Percentiles rank a stretch among this genome's conserved stretches.
Conservation (phyloP, 306 rosid genomes). For the Lathyrus aphaca region DNA sequence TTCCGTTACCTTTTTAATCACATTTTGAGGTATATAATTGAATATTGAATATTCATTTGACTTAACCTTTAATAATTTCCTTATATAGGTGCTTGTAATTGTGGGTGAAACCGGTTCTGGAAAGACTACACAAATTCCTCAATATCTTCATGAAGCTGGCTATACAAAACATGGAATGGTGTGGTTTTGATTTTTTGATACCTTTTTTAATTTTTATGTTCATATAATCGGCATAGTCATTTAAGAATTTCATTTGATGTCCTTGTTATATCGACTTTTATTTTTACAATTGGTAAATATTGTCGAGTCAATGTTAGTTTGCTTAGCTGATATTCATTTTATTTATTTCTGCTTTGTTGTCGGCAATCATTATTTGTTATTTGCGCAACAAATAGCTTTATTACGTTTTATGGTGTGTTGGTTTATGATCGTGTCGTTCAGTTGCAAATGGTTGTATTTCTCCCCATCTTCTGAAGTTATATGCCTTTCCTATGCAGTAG, state of each 20-base stretch:
- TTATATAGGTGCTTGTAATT: constrained; percentile 81
- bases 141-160: constrained; percentile 97
- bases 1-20: constrained; percentile 5
- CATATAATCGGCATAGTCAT: constrained; percentile 28
- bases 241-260: constrained; percentile 19
- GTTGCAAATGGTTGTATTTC: constrained; percentile 14
- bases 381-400: constrained; percentile 20
- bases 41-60: constrained; percentile 29
- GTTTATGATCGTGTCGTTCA: constrained; percentile 9
- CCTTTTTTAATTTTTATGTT: not conserved
- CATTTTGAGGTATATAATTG: not conserved
- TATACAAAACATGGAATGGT: constrained; percentile 94
- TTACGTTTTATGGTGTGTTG: constrained; percentile 17
- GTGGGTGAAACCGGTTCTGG: constrained; percentile 99
- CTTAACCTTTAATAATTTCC: constrained; percentile 29
- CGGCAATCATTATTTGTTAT: constrained; percentile 13
- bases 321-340: constrained; percentile 14
- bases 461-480: not conserved
- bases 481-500: constrained; percentile 14
- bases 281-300: constrained; percentile 28
- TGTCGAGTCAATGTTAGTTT: constrained; percentile 11
- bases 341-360: constrained; percentile 17
- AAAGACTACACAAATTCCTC: constrained; percentile 96
- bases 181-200: constrained; percentile 17
- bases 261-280: constrained; percentile 2